Evolutionary conservation across 148 eudicot genomes (phyloP), one percentile per base, ranked within the genome.

Genomic region (Rhododendron ovatum): DNA sequence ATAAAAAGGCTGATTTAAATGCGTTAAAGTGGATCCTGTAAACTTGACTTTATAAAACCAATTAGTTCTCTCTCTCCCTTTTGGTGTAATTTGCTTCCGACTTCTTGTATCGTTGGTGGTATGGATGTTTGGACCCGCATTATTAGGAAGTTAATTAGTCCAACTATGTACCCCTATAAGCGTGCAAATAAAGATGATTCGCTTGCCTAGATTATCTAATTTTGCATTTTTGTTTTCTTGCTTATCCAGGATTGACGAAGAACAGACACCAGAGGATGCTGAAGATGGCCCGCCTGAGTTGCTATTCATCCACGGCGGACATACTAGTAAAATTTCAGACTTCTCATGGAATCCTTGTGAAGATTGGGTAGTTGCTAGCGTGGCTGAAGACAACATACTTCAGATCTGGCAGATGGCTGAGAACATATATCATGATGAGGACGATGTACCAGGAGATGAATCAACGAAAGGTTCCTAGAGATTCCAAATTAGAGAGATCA

Each of bases 321-420:
- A 96, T 86, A 95, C 96, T 2, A 95, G 94, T 90, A 96, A 92
- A 93, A 92, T 96, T 24, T 94, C 98, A 1, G 98, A 95, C 87
- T 96, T 96, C 91, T 96, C 99, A 41, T 96, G 98, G 99, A 96
- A 96, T 86, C 94, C 96, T 20, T 93, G 92, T 77, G 95, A 96
- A 87, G 98, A 96, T 85, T 94, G 98, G 98, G 94, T 95, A 15
- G 87, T 96, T 73, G 98, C 98, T 41, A 95, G 98, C 41, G 98
- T 96, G 1, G 96, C 98, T 0, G 95, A 96, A 89, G 98, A 96
- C 88, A 94, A 96, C 89, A 93, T 95, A 79, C 93, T 96, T 61
- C 98, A 96, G 75, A 94, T 96, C 85, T 96, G 98, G 98, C 98
- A 96, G 93, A 93, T 96, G 98, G 96, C 95, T 13, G 96, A 96